Evolutionary conservation across 768 basidiomycete species (phyloP).

Genomic region (Lactarius evosmus): DNA sequence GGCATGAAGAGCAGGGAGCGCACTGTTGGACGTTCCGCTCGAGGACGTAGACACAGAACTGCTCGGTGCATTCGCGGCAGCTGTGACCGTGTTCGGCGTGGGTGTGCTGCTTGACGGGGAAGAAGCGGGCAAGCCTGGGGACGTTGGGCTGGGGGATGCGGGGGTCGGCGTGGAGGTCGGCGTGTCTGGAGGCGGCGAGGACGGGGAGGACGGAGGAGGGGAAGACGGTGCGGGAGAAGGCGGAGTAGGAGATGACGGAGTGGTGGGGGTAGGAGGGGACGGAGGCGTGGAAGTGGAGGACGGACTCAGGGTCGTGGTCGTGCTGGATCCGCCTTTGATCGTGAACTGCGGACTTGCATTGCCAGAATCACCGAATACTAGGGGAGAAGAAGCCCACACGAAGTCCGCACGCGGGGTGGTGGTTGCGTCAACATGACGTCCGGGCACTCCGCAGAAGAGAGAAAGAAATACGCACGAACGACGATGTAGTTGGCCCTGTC

Average conservation of each 20-base stretch:
- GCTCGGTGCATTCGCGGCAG: background rate
- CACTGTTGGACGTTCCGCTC: background rate
- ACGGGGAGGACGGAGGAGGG: background rate
- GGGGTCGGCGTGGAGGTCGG: background rate
- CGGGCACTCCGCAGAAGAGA: background rate
- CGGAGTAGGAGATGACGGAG: background rate
- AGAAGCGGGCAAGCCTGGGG: background rate
- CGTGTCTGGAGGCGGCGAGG: background rate
- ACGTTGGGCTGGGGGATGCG: background rate
- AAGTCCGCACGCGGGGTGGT: background rate
- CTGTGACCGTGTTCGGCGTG: background rate
- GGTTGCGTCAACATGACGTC: background rate
- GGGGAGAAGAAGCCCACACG: background rate
- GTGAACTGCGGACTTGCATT: slow-evolving; percentile 42
- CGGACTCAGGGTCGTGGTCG: background rate
- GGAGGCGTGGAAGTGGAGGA: background rate
- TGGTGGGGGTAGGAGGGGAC: background rate
- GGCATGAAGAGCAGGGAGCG: background rate
- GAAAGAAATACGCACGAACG: slow-evolving; percentile 39
- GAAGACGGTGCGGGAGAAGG: background rate
- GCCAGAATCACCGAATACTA: slow-evolving; percentile 52
- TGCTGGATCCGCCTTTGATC: slow-evolving; percentile 28
- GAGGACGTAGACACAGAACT: background rate
- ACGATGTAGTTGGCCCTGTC: slow-evolving; percentile 38
- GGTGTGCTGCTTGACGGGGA: background rate